Conservation (phyloP, 805 yeast genomes). For the Ogataea sp. region DNA sequence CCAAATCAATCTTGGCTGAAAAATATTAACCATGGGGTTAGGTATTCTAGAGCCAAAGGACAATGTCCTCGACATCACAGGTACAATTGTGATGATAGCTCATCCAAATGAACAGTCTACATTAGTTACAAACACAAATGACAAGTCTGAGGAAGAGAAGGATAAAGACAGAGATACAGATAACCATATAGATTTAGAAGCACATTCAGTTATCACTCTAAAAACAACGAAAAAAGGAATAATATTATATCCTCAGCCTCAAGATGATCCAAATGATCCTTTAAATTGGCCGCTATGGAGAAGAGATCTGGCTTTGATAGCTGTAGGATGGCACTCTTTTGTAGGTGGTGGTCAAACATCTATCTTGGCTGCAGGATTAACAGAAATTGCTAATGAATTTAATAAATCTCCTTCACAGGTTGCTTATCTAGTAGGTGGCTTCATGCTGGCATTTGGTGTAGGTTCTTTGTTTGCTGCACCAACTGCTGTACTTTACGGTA, state of each 20-base stretch:
- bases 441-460: conserved; percentile 50
- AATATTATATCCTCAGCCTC: conserved; percentile 54
- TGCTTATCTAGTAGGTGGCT: conserved; percentile 49
- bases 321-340: conserved; percentile 49
- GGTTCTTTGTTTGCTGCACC: conserved; percentile 54
- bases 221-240: conserved; percentile 42
- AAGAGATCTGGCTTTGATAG: conserved; percentile 43
- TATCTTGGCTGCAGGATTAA: conserved; percentile 49
- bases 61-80: conserved; percentile 32
- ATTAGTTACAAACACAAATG: neutral
- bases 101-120: neutral
- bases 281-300: conserved; percentile 58
- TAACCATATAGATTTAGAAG: neutral
- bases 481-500: conserved; percentile 48
- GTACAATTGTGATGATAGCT: conserved; percentile 34
- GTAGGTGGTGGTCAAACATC: conserved; percentile 59
- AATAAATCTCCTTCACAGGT: conserved; percentile 30
- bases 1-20: too few relatives aligned
- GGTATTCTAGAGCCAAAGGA: conserved; percentile 35
- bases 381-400: conserved; percentile 33
- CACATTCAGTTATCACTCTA: conserved; percentile 13
- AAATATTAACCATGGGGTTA: conserved; percentile 14
- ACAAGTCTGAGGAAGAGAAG: neutral
- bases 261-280: conserved; percentile 56
- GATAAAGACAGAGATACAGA: neutral